These are phyloP conservation scores for Leccinum uliginosum DNA, from an alignment of 768 basidiomycete genomes.

Conservation along the genomic window DNA sequence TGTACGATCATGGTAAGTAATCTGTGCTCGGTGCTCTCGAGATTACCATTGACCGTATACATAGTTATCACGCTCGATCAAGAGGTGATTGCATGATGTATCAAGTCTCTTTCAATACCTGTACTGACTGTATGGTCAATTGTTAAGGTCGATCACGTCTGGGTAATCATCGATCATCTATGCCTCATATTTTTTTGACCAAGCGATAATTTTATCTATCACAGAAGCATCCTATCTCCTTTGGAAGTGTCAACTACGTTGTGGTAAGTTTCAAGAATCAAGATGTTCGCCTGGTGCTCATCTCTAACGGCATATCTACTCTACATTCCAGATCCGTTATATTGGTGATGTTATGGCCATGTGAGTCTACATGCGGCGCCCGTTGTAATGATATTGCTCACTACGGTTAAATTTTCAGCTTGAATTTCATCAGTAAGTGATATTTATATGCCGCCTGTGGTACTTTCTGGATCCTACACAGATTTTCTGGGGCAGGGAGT, in stretches of 20 bases:
- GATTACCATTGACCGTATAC: background rate
- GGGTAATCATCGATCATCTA: background rate
- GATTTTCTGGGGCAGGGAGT: conserved; percentile 11
- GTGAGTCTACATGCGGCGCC: background rate
- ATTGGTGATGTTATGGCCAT: conserved; percentile 9
- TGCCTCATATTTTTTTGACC: background rate
- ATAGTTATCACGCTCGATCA: conserved; percentile 7
- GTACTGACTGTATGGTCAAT: background rate
- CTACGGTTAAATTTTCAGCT: background rate
- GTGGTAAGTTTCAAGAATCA: background rate
- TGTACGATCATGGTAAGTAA: background rate
- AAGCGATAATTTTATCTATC: background rate
- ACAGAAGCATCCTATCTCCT: conserved; percentile 7
- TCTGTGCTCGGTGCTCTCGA: background rate
- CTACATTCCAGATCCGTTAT: conserved; percentile 8
- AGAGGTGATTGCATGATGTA: background rate
- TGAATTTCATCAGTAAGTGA: conserved; percentile 10
- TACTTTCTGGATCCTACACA: background rate
- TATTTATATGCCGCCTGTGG: background rate
- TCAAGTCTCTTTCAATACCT: background rate
- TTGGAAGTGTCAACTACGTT: conserved; percentile 18
- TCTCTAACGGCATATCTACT: background rate
- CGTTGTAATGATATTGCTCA: background rate
- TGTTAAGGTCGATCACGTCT: background rate
- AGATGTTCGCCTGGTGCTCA: background rate